A percentile compares a stretch with the other conserved stretches of the same genome.
phyloP scores from a whole-genome alignment of 805 yeast genomes.

The Cyberlindnera japonica region DNA sequence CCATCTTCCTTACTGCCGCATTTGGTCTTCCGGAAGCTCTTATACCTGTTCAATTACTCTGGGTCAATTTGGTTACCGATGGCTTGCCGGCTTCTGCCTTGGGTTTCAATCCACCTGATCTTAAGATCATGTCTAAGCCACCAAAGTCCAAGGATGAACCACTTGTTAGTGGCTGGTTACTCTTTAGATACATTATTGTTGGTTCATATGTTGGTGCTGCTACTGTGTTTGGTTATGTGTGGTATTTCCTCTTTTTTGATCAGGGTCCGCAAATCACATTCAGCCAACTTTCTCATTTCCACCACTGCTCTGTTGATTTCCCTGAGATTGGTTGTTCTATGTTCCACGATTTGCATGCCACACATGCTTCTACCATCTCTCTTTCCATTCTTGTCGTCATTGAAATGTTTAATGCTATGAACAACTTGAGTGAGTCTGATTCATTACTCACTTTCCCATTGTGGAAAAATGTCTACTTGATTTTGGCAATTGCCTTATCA shows the following conservation, averaged over 20 bases:
- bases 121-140: slow-evolving; percentile 34
- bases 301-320: slow-evolving; percentile 30
- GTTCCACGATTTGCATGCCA: slow-evolving; percentile 27
- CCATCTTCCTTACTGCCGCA: slow-evolving; percentile 51
- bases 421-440: slow-evolving; percentile 37
- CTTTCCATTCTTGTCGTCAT: slow-evolving; percentile 37
- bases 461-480: slow-evolving; percentile 36
- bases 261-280: slow-evolving; percentile 36
- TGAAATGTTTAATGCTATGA: slow-evolving; percentile 41
- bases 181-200: slow-evolving; percentile 36
- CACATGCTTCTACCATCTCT: slow-evolving; percentile 36
- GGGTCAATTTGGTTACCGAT: slow-evolving; percentile 56
- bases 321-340: slow-evolving; percentile 34
- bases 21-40: slow-evolving; percentile 50
- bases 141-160: slow-evolving; percentile 38
- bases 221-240: slow-evolving; percentile 39
- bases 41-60: slow-evolving; percentile 54
- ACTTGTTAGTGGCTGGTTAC: slow-evolving; percentile 35
- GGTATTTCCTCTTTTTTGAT: slow-evolving; percentile 34
- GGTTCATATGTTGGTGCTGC: slow-evolving; percentile 40
- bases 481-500: slow-evolving; percentile 35
- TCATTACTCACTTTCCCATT: slow-evolving; percentile 35
- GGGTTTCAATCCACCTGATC: slow-evolving; percentile 44
- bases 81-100: slow-evolving; percentile 60
- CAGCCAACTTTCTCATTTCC: slow-evolving; percentile 34